These are phyloP conservation scores for Oryza glaberrima DNA, from an alignment of 176 grass and related monocot genomes.

Conservation along the genomic window DNA sequence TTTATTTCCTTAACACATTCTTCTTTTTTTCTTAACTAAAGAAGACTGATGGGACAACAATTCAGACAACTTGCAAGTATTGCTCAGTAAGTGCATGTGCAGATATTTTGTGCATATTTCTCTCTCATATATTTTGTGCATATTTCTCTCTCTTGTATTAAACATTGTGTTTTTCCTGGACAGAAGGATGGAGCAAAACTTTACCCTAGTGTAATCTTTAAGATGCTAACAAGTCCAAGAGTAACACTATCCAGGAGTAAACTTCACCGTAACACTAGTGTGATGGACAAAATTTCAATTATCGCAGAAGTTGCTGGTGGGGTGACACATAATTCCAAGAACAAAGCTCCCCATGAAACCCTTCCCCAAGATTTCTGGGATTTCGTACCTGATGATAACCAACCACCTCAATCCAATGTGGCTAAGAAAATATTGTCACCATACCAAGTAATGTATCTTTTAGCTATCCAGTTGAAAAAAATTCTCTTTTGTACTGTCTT, in stretches of 20 bases:
- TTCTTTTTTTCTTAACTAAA: constrained; percentile 39
- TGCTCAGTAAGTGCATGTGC: constrained; percentile 72
- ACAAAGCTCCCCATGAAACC: constrained; percentile 56
- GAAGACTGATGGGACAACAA: constrained; percentile 40
- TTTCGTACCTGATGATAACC: constrained; percentile 72
- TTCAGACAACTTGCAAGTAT: constrained; percentile 72
- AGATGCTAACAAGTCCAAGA: constrained; percentile 46
- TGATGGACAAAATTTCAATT: constrained; percentile 72
- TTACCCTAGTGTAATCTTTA: constrained; percentile 73
- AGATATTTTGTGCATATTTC: constrained; percentile 38
- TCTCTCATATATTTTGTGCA: constrained; percentile 33
- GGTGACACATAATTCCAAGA: constrained; percentile 60
- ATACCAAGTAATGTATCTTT: constrained; percentile 78
- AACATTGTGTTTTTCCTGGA: constrained; percentile 46
- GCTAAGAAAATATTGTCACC: constrained; percentile 73
- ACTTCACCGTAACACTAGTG: constrained; percentile 21
- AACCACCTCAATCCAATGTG: constrained; percentile 47
- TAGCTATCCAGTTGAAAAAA: constrained; percentile 36
- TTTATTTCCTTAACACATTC: constrained; percentile 49
- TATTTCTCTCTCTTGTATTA: constrained; percentile 41
- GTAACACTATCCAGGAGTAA: constrained; percentile 46
- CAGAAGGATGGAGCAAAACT: constrained; percentile 62
- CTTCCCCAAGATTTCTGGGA: constrained; percentile 88
- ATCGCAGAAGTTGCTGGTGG: constrained; percentile 74
- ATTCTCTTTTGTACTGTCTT: constrained; percentile 20